Evolutionary conservation across 495 filamentous ascomycete species (phyloP), one percentile per base, ranked within the genome.

Genomic region (Echria macrotheca): DNA sequence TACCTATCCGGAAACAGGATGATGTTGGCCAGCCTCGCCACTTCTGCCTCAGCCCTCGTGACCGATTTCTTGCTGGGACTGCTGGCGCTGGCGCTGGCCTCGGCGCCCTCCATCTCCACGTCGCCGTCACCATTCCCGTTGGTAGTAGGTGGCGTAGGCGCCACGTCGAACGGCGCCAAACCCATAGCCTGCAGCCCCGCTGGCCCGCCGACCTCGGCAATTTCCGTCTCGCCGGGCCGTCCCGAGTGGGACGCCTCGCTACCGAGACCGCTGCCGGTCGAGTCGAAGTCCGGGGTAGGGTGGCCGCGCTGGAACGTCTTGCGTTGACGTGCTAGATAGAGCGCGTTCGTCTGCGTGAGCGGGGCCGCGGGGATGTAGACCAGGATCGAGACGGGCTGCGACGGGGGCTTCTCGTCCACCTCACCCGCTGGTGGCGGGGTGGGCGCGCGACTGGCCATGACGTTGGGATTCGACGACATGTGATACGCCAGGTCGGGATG

Each of bases 361-460:
- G 90, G 90, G 12, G 83, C 89, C 17, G 85, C 83, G 0, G 90
- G 91, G 41, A 91, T 89, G 60, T 95, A 95, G 10, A 95, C 70
- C 44, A 74, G 67, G 14, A 71, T 66, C 1, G 64, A 70, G 4
- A 59, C 64, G 17, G 63, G 54, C 5, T 31, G 11, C 22, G 25
- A 7, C 9, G 45, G 29, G 22, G 40, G 28, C 2, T 49, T 39
- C 14, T 33, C 41, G 2, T 52, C 39, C 8, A 47, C 50, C 12
- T 17, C 44, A 4, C 10, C 26, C 29, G 25, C 14, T 14, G 55
- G 59, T 1, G 67, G 64, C 2, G 61, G 63, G 9, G 63, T 68
- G 3, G 66, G 66, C 0, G 65, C 59, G 44, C 66, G 65, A 48
- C 57, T 61, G 31, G 49, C 60, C 52, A 54, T 61, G 54, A 64